phyloP scores from a whole-genome alignment of 176 grass and related monocot genomes.

The Themeda triandra region DNA sequence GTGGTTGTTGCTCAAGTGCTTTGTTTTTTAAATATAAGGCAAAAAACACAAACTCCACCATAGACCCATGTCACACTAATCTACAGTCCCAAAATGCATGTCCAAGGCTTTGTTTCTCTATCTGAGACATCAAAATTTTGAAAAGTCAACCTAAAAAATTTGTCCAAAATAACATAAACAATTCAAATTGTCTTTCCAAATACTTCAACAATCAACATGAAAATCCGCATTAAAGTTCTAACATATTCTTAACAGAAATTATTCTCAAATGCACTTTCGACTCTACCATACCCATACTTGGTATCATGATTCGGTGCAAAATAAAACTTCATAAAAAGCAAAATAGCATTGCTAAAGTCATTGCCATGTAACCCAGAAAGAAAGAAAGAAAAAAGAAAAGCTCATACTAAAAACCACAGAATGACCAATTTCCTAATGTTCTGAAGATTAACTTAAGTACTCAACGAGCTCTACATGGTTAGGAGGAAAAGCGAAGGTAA shows the following conservation, averaged over 20 bases:
- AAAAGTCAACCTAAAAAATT: not conserved
- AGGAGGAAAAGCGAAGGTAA: not conserved
- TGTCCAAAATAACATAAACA: not conserved
- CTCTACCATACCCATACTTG: not conserved
- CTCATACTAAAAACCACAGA: not conserved
- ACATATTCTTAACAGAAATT: not conserved
- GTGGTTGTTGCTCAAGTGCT: not conserved
- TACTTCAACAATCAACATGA: not conserved
- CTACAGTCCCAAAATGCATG: not conserved
- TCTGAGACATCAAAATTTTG: not conserved
- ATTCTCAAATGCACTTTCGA: not conserved
- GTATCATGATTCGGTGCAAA: not conserved
- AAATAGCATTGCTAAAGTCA: not conserved
- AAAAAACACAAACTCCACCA: not conserved
- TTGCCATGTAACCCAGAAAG: not conserved
- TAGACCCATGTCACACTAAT: not conserved
- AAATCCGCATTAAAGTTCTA: not conserved
- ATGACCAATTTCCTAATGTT: not conserved
- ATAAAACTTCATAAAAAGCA: not conserved
- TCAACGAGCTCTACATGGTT: not conserved
- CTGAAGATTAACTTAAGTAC: not conserved
- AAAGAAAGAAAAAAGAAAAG: not conserved
- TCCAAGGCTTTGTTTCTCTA: not conserved
- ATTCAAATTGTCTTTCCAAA: not conserved
- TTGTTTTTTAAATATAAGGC: not conserved